Evolutionary conservation across 2,329 filamentous ascomycete genomes (phyloP).

Genomic region (Aspergillus latus): DNA sequence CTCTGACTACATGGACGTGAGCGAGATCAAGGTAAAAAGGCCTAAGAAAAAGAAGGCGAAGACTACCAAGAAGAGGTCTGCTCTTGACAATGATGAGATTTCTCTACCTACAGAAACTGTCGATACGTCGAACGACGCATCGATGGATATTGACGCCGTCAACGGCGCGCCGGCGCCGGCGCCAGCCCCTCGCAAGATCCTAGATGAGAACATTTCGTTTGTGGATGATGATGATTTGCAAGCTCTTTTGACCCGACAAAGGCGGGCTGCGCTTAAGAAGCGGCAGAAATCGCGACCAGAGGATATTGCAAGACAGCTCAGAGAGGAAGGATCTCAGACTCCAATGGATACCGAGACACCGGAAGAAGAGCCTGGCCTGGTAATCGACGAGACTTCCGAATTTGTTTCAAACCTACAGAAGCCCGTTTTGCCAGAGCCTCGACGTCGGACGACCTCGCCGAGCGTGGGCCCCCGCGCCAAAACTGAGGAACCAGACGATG

Average conservation of each 20-base stretch:
- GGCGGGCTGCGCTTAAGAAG: conserved; percentile 83
- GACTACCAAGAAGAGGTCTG: conserved; percentile 66
- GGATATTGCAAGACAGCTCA: conserved; percentile 78
- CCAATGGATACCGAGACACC: conserved; percentile 61
- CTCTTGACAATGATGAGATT: conserved; percentile 60
- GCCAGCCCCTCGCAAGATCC: conserved; percentile 59
- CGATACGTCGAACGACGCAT: conserved; percentile 42
- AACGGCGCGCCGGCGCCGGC: conserved; percentile 39
- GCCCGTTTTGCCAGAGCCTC: conserved; percentile 57
- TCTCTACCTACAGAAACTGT: conserved; percentile 40
- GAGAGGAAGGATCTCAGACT: conserved; percentile 57
- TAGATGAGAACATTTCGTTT: conserved; percentile 66
- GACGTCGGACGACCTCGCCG: conserved; percentile 36
- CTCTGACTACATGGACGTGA: conserved; percentile 86
- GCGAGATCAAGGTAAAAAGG: conserved; percentile 90
- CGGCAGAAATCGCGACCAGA: conserved; percentile 83
- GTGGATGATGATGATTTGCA: conserved; percentile 93
- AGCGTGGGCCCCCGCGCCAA: conserved; percentile 31
- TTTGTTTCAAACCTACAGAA: conserved; percentile 86
- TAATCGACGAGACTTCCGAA: conserved; percentile 95
- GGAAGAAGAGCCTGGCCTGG: conserved; percentile 63
- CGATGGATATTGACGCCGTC: conserved; percentile 76
- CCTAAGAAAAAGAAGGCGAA: conserved; percentile 84
- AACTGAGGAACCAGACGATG: conserved; percentile 19
- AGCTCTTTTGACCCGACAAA: conserved; percentile 77